Conservation (phyloP, 108 stramenopile genomes). For the Bacterosira constricta region DNA sequence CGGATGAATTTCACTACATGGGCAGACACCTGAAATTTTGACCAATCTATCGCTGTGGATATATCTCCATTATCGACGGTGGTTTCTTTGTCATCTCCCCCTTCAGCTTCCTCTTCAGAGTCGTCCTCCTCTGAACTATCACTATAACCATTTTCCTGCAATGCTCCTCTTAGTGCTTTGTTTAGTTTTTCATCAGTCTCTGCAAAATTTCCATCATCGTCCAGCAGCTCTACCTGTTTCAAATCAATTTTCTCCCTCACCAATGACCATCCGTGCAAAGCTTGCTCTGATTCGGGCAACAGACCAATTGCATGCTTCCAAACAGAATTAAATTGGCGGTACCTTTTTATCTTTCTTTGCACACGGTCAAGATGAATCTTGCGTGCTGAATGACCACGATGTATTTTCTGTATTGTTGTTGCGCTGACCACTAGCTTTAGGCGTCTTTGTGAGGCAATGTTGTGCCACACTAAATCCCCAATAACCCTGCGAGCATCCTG, state of each 20-base stretch:
- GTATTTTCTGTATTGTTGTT: background rate
- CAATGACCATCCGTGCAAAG: conserved; percentile 10
- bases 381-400: conserved; percentile 10
- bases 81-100: background rate
- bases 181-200: conserved; percentile 23
- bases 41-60: conserved; percentile 12
- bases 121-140: background rate
- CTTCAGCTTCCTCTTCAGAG: background rate
- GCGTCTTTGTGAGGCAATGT: background rate
- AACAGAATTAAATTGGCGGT: conserved; percentile 9
- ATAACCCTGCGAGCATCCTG: background rate
- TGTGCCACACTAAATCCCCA: background rate
- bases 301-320: conserved; percentile 9
- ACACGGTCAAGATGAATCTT: background rate
- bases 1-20: conserved; percentile 59
- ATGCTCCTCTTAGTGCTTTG: conserved; percentile 17
- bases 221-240: conserved; percentile 4
- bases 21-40: conserved; percentile 18
- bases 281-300: background rate
- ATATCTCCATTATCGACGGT: background rate
- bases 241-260: conserved; percentile 16
- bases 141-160: background rate
- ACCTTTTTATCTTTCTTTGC: background rate
- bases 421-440: background rate
- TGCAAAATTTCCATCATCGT: conserved; percentile 10